A percentile compares a stretch with the other conserved stretches of the same genome.
phyloP scores from a whole-genome alignment of 768 basidiomycete species.

The Mycena maculata region DNA sequence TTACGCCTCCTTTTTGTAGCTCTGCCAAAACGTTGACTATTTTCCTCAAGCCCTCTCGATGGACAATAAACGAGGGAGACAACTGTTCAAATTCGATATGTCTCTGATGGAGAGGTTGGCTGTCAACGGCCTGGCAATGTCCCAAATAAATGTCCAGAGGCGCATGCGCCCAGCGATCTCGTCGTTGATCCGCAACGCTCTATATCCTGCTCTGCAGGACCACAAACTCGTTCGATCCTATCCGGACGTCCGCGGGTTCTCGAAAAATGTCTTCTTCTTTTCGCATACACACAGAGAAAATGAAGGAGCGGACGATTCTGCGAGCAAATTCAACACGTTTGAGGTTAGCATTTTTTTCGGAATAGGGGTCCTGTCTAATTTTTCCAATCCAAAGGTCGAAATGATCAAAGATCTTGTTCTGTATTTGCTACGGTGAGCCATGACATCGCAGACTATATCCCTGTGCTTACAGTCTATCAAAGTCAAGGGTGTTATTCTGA shows the following conservation, averaged over 20 bases:
- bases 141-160: slow-evolving; percentile 76
- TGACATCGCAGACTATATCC: not conserved
- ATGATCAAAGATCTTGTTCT: slow-evolving; percentile 60
- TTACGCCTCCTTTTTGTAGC: not conserved
- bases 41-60: slow-evolving; percentile 68
- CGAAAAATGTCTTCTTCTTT: slow-evolving; percentile 75
- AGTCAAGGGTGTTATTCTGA: slow-evolving; percentile 59
- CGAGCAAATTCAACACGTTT: slow-evolving; percentile 72
- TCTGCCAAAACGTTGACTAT: not conserved
- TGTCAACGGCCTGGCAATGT: slow-evolving; percentile 68
- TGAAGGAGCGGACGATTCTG: slow-evolving; percentile 68
- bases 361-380: slow-evolving; percentile 4
- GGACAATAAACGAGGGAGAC: slow-evolving; percentile 67
- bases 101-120: slow-evolving; percentile 83
- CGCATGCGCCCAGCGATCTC: slow-evolving; percentile 82
- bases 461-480: not conserved
- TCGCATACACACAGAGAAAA: slow-evolving; percentile 72
- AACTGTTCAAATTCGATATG: slow-evolving; percentile 74
- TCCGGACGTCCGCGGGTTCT: slow-evolving; percentile 69
- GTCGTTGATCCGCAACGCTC: slow-evolving; percentile 65
- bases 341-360: slow-evolving; percentile 57
- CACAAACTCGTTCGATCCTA: slow-evolving; percentile 63
- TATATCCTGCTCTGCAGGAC: slow-evolving; percentile 72
- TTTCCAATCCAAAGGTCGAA: slow-evolving; percentile 46
- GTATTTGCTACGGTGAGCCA: slow-evolving; percentile 52